phyloP scores from a whole-genome alignment of 2,329 filamentous ascomycete species.

The Plenodomus tracheiphilus region DNA sequence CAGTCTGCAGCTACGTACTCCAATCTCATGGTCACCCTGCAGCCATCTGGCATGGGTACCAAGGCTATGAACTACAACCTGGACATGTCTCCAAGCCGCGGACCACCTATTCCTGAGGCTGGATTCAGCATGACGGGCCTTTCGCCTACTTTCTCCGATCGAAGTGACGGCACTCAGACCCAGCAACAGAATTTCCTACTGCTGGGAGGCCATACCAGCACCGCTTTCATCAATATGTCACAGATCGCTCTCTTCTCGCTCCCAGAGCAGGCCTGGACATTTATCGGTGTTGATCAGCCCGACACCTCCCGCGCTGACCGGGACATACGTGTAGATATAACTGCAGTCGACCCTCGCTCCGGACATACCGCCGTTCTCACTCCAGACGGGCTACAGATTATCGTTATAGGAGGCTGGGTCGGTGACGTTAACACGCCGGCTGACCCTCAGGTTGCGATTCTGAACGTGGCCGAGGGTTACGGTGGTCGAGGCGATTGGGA shows the following conservation, averaged over 20 bases:
- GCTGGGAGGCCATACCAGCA: slow-evolving; percentile 80
- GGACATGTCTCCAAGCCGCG: slow-evolving; percentile 56
- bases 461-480: slow-evolving; percentile 75
- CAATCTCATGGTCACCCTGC: slow-evolving; percentile 73
- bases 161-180: slow-evolving; percentile 62
- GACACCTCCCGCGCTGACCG: slow-evolving; percentile 59
- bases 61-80: slow-evolving; percentile 51
- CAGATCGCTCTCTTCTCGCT: slow-evolving; percentile 84
- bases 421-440: slow-evolving; percentile 77
- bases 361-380: slow-evolving; percentile 85
- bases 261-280: slow-evolving; percentile 85
- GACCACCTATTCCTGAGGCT: slow-evolving; percentile 76
- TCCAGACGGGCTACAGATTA: slow-evolving; percentile 74
- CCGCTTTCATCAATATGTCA: slow-evolving; percentile 92
- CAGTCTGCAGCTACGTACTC: slow-evolving; percentile 75
- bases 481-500: slow-evolving; percentile 65
- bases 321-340: slow-evolving; percentile 51
- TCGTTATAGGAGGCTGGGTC: slow-evolving; percentile 91
- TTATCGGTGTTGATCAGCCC: slow-evolving; percentile 65
- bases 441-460: slow-evolving; percentile 75
- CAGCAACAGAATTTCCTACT: slow-evolving; percentile 80
- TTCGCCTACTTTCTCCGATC: slow-evolving; percentile 69
- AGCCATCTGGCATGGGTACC: slow-evolving; percentile 47
- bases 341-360: slow-evolving; percentile 74
- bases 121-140: slow-evolving; percentile 83